A percentile compares a stretch with the other conserved stretches of the same genome.
Conservation (phyloP, 2,329 filamentous ascomycete genomes). For the Magnaporthiopsis incrustans region DNA sequence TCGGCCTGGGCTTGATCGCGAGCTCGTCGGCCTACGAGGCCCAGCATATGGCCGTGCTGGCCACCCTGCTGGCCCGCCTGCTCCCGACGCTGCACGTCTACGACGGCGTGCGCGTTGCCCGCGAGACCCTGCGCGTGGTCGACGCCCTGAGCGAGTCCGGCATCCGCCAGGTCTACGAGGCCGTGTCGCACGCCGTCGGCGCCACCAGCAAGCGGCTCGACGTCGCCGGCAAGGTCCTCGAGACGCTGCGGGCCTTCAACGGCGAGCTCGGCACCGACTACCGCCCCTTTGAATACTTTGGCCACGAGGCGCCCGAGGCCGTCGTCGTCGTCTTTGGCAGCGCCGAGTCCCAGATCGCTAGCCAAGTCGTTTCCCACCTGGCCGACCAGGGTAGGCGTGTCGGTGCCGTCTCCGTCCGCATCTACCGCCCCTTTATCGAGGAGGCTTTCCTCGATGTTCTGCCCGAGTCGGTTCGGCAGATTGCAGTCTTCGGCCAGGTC, state of each 20-base stretch:
- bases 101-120: conserved; percentile 64
- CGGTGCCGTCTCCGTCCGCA: conserved; percentile 81
- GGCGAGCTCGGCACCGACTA: conserved; percentile 90
- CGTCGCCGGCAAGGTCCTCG: conserved; percentile 60
- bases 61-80: conserved; percentile 63
- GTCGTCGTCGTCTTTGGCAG: conserved; percentile 92
- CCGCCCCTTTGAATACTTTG: conserved; percentile 86
- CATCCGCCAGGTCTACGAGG: conserved; percentile 57
- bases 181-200: conserved; percentile 51
- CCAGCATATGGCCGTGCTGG: conserved; percentile 80
- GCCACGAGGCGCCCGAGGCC: conserved; percentile 68
- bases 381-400: conserved; percentile 67
- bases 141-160: conserved; percentile 60
- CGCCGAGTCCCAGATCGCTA: conserved; percentile 76
- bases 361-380: conserved; percentile 69
- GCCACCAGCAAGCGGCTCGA: conserved; percentile 62
- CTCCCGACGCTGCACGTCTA: conserved; percentile 73
- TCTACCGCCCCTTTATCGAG: conserved; percentile 93
- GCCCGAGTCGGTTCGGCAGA: conserved; percentile 63
- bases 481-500: conserved; percentile 89
- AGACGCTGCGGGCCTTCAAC: conserved; percentile 70
- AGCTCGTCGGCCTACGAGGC: conserved; percentile 83
- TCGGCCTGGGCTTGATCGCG: conserved; percentile 78
- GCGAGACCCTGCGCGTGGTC: conserved; percentile 65
- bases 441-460: conserved; percentile 82